Base-by-base conservation (phyloP, 805 yeast species). In the Wickerhamomyces rabaulensis region DNA sequence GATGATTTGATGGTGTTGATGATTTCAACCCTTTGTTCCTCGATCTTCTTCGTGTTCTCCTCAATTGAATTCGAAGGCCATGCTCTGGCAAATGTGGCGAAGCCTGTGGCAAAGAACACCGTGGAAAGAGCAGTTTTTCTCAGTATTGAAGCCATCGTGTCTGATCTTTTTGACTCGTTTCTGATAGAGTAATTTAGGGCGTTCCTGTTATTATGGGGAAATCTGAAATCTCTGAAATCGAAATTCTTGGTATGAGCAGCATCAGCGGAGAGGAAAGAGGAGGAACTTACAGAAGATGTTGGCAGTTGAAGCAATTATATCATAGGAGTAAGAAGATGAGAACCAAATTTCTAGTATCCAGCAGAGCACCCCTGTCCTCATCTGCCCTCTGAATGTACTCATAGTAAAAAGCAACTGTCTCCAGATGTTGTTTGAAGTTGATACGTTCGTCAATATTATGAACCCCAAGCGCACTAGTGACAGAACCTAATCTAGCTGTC, bases 361-460 rank as follows among this genome's bases (percentile, higher is more conserved):
- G 31, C 4, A 13, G n/a, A 27, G n/a, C n/a, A n/a, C n/a, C n/a
- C 4, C n/a, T 27, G 7, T 7, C n/a, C 3, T 27, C 31, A 27
- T 13, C n/a, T 12, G n/a, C 31, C 12, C 10, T 13, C 31, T 13
- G 10, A 13, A 13, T 27, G 7, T 27, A 13, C 13, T 27, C 7
- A 4, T 13, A 3, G 4, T 27, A 3, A 10, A 13, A 13, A 27
- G 23, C 8, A 8, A 8, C 23, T 22, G 23, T 22, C 5, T 22
- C 8, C 23, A 22, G 23, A n/a, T n/a, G n/a, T 22, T 22, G 8
- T 22, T 22, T 22, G 23, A 22, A 22, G 23, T 22, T 22, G 23
- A 22, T 22, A 6, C 23, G 8, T 8, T 22, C 23, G 23, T 84
- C 76, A 16, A 82, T 81, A 35, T 84, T 78, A 63, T 84, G 91